Base-by-base conservation (phyloP, 2,329 filamentous ascomycete genomes). In the Aspergillus hiratsukae region DNA sequence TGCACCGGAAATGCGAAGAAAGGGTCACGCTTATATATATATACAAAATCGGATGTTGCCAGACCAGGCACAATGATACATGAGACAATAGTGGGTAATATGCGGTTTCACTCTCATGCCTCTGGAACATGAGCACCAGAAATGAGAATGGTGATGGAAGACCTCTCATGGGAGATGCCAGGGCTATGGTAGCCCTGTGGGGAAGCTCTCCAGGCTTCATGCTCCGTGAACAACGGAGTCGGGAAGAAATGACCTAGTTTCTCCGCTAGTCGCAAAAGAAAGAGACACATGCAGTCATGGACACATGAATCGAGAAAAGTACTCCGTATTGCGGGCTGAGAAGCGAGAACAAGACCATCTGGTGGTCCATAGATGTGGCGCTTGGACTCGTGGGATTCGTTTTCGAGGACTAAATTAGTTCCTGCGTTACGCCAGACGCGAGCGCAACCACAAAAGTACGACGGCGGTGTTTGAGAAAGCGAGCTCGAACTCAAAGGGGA, bases 371-470 rank as follows among this genome's bases (percentile, higher is more conserved):
- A 37, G 5, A 37, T 1, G 14, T 37, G 31, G 31, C 14, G 31
- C 19, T 19, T 43, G 40, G 40, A 10, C 8, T 43, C 17, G 19
- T 25, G 43, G 45, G 43, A 48, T 43, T 23, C 31, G 23, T 41
- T 41, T 3, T 9, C 7, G 45, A 31, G 53, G 27, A 50, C 53
- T 55, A 55, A 56, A 17, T 52, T 56, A 56, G 54, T 51, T 25
- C 54, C 50, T 53, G 45, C 50, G 25, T 53, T 50, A 56, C 45
- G 50, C 49, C 45, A 31, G 29, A 40, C 25, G 27, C 25, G 23
- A 41, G 46, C 35, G 31, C 53, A 23, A 43, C 50, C 43, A 48
- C 52, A 40, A 54, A 54, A 49, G 48, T 51, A 46, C 11, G 43
- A 14, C 43, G 17, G 11, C 21, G 23, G 21, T 9, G 17, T 6